Percentiles rank a stretch among this genome's conserved stretches.
Conservation (phyloP, 163 green algal species). For the Scenedesmus sp. region DNA sequence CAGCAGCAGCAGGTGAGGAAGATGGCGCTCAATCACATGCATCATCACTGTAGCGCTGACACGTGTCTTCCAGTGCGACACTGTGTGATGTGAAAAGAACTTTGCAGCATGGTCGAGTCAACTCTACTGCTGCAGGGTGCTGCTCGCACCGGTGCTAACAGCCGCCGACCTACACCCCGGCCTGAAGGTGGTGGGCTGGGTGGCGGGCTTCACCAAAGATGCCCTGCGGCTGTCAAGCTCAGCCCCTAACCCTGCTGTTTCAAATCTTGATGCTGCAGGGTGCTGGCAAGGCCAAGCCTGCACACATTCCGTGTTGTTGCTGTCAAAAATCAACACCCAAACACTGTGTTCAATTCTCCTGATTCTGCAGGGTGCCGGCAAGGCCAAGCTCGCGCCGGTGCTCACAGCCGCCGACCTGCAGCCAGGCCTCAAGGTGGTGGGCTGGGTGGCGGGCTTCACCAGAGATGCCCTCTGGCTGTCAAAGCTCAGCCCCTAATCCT, state of each 20-base stretch:
- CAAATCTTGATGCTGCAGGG: no score
- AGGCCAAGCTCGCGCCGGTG: constrained; percentile 6
- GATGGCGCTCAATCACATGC: no score
- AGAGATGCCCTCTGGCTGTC: no score
- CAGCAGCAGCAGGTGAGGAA: not conserved
- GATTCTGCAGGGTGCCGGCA: not conserved
- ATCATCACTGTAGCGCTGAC: no score
- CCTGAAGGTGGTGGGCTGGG: constrained; percentile 54
- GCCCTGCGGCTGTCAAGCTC: no score
- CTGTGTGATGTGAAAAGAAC: no score
- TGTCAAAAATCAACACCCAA: no score
- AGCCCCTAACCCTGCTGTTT: no score
- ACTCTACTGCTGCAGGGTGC: not conserved
- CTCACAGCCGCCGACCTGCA: constrained; percentile 3
- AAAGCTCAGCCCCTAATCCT: no score
- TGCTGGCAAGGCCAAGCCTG: no score
- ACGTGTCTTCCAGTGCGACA: no score
- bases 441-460: constrained; percentile 62
- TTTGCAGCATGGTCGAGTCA: not conserved
- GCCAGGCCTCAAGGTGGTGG: constrained; percentile 42
- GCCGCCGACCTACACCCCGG: constrained; percentile 14
- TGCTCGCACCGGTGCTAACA: not conserved
- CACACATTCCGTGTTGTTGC: no score
- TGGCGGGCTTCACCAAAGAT: constrained; percentile 54
- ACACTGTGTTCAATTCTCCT: not conserved